A percentile compares a stretch with the other conserved stretches of the same genome.
These are phyloP conservation scores for Thozetella sp. DNA, from an alignment of 495 filamentous ascomycete genomes.

Conservation along the genomic window DNA sequence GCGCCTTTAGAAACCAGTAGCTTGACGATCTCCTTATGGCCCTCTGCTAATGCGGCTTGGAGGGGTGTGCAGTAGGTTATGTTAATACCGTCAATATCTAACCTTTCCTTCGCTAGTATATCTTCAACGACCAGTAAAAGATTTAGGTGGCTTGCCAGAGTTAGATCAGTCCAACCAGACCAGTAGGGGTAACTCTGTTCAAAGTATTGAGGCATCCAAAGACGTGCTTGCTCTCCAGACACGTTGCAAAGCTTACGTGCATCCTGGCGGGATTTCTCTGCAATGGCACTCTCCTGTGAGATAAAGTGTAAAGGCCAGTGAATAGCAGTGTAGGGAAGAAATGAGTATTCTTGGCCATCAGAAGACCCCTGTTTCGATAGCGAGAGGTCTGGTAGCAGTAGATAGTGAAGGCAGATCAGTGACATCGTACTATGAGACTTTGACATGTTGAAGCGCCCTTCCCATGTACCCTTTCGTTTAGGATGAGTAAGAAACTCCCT, in stretches of 20 bases:
- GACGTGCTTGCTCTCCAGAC: background rate
- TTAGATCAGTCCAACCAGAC: conserved; percentile 8
- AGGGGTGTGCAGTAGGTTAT: background rate
- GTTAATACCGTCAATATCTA: background rate
- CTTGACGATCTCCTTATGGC: background rate
- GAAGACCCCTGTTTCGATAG: background rate
- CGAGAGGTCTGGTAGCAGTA: conserved; percentile 10
- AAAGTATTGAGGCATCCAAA: conserved; percentile 9
- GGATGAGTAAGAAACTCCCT: conserved; percentile 33
- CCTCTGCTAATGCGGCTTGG: background rate
- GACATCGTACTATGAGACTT: conserved; percentile 14
- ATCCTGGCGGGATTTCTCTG: background rate
- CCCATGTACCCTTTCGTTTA: conserved; percentile 11
- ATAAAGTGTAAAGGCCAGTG: conserved; percentile 17
- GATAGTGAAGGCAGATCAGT: conserved; percentile 14
- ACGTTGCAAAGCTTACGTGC: conserved; percentile 3
- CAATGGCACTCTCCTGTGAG: conserved; percentile 9
- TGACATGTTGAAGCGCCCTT: conserved; percentile 9
- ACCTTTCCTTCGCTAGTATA: background rate
- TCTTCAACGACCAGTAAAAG: conserved; percentile 6
- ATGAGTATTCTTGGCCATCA: conserved; percentile 1
- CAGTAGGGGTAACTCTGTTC: background rate
- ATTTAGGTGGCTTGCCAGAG: conserved; percentile 8
- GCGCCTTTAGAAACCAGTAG: background rate
- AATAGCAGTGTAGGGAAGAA: conserved; percentile 16